Evolutionary conservation across 2,329 filamentous ascomycete species (phyloP).

Genomic region (Fusarium vanettenii): DNA sequence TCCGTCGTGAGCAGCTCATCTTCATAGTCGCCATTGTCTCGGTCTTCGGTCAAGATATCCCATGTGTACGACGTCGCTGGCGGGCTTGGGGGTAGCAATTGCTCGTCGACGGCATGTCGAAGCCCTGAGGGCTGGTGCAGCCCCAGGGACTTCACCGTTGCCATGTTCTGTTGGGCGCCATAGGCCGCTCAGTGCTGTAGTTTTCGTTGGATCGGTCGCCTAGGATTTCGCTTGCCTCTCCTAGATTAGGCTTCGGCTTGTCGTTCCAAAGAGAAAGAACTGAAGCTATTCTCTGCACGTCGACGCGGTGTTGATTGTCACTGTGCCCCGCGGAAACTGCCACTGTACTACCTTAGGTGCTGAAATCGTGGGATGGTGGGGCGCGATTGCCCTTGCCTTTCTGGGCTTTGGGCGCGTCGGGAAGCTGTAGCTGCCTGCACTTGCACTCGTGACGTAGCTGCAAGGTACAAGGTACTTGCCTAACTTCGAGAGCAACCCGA

Average conservation of each 20-base stretch:
- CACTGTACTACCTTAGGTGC: slow-evolving; percentile 3
- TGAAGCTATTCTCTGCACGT: slow-evolving; percentile 28
- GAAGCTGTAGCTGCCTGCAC: slow-evolving; percentile 26
- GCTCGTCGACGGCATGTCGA: slow-evolving; percentile 84
- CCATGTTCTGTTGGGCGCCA: slow-evolving; percentile 71
- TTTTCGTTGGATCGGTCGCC: slow-evolving; percentile 1
- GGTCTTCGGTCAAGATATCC: slow-evolving; percentile 67
- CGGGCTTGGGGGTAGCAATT: slow-evolving; percentile 77
- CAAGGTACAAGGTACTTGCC: slow-evolving; percentile 35
- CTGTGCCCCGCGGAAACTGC: slow-evolving; percentile 19
- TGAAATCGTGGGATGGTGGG: slow-evolving; percentile 38
- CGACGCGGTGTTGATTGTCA: slow-evolving; percentile 33
- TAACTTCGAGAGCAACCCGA: slow-evolving; percentile 20
- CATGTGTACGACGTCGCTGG: slow-evolving; percentile 77
- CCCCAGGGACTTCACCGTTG: slow-evolving; percentile 88
- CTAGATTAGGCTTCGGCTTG: neutral
- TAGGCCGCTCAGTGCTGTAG: slow-evolving; percentile 38
- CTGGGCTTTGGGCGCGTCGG: slow-evolving; percentile 27
- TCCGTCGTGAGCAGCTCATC: slow-evolving; percentile 85
- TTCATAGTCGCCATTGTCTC: slow-evolving; percentile 61
- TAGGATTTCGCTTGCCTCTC: slow-evolving; percentile 5
- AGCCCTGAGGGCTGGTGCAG: slow-evolving; percentile 89
- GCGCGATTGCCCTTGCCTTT: slow-evolving; percentile 21
- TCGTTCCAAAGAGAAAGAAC: neutral
- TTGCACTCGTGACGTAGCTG: slow-evolving; percentile 48